These are phyloP conservation scores for Teunomyces panamensis DNA, from an alignment of 805 yeast species.

Conservation along the genomic window DNA sequence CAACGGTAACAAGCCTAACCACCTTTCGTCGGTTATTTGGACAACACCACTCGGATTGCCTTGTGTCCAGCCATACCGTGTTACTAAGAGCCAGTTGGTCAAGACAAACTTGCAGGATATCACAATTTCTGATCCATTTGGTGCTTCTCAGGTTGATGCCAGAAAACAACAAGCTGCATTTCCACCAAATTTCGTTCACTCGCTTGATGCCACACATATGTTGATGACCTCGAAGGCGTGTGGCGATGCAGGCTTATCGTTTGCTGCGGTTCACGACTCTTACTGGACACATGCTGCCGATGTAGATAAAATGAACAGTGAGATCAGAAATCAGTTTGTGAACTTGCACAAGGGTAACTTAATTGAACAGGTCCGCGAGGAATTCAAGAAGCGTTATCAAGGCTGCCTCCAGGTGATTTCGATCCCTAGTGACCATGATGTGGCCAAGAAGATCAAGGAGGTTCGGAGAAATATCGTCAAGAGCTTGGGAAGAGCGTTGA, in stretches of 20 bases:
- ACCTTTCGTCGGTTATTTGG: slow-evolving; percentile 91
- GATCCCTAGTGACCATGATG: slow-evolving; percentile 50
- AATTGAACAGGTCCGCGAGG: slow-evolving; percentile 66
- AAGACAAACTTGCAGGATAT: slow-evolving; percentile 85
- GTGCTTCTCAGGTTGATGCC: slow-evolving; percentile 75
- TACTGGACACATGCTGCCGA: slow-evolving; percentile 97
- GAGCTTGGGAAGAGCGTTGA: slow-evolving; percentile 52
- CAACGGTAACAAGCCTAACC: slow-evolving; percentile 46
- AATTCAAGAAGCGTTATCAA: slow-evolving; percentile 76
- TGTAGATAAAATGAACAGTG: slow-evolving; percentile 65
- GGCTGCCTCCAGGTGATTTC: slow-evolving; percentile 62
- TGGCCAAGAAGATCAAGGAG: slow-evolving; percentile 48
- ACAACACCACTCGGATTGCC: slow-evolving; percentile 95
- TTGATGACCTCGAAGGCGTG: slow-evolving; percentile 81
- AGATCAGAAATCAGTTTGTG: slow-evolving; percentile 77
- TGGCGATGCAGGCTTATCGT: slow-evolving; percentile 58
- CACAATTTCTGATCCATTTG: slow-evolving; percentile 84
- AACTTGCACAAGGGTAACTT: slow-evolving; percentile 71
- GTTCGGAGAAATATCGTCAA: slow-evolving; percentile 49
- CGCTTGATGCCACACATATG: slow-evolving; percentile 97
- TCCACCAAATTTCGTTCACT: slow-evolving; percentile 94
- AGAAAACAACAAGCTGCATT: slow-evolving; percentile 90
- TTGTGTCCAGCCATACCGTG: slow-evolving; percentile 94
- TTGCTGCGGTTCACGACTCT: slow-evolving; percentile 97
- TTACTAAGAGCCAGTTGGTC: slow-evolving; percentile 59